These are phyloP conservation scores for Phytophthora aleatoria DNA, from an alignment of 352 stramenopile species.

Conservation along the genomic window DNA sequence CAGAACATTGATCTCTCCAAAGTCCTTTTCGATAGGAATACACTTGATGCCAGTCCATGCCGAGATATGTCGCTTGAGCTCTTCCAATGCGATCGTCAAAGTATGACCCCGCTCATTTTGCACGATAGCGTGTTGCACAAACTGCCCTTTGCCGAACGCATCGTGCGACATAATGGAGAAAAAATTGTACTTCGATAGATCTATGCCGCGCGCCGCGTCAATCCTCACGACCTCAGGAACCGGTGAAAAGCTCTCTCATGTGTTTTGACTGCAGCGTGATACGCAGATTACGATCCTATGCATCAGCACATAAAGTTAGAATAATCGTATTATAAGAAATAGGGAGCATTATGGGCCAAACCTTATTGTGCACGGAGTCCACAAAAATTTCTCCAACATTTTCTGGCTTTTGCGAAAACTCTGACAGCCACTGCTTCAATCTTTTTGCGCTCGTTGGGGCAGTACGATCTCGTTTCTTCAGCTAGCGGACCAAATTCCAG, in stretches of 20 bases:
- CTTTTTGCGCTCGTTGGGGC: no score
- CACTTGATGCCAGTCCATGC: no score
- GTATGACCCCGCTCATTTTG: no score
- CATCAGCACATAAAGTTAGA: not conserved
- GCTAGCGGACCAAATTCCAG: not conserved
- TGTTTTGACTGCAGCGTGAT: slow-evolving; percentile 29
- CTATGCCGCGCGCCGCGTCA: slow-evolving; percentile 26
- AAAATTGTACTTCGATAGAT: slow-evolving; percentile 29
- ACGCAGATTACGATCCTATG: slow-evolving; percentile 21
- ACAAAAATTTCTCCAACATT: slow-evolving; percentile 22
- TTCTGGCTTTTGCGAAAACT: slow-evolving; percentile 12
- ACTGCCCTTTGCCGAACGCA: slow-evolving; percentile 26
- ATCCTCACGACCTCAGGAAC: slow-evolving; percentile 29
- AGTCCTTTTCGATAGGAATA: slow-evolving; percentile 22
- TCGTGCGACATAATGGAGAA: slow-evolving; percentile 30
- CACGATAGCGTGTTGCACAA: slow-evolving; percentile 9
- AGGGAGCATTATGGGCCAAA: no score
- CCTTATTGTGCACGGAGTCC: not conserved
- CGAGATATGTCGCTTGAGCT: no score
- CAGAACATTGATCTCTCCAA: slow-evolving; percentile 24
- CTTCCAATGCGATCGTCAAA: no score
- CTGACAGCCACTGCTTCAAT: no score
- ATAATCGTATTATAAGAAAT: not conserved
- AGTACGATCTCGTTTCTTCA: no score
- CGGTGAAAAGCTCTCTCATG: slow-evolving; percentile 9